Base-by-base conservation (phyloP, 371 early-diverging fungal genomes). In the Actinomortierella ambigua region DNA sequence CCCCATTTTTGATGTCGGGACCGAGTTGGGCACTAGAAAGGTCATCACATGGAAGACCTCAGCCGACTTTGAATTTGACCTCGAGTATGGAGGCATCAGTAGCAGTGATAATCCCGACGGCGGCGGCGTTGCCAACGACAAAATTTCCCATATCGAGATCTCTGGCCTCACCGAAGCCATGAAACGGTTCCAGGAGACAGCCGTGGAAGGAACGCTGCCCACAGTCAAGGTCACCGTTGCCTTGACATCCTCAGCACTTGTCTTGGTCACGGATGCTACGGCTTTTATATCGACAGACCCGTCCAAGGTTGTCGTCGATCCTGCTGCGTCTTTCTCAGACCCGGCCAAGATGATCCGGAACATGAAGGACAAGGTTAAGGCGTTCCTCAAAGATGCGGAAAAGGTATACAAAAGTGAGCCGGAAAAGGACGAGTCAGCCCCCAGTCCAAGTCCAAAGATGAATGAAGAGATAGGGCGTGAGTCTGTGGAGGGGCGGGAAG, bases 151-250 rank as follows among this genome's bases (percentile, higher is more conserved):
- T 4, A 86, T 87, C 18, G 82, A 80, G 22, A 68, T 96, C 18
- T 59, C 83, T 23, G 96, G 96, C 13, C 69, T 97, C 27, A 78
- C 87, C 4, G 89, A 78, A 1, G 91, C 92, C 3, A 61, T 90
- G 55, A 81, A 84, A 34, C 83, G 87, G 69, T 85, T 85, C 65
- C 81, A 88, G 42, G 83, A 86, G 61, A 76, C 7, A 71, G 82
- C 4, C n/a, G n/a, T n/a, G n/a, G n/a, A n/a, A n/a, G n/a, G n/a
- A n/a, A n/a, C n/a, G n/a, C 79, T 83, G 44, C 86, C 82, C 11
- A 82, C 81, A 18, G 91, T 92, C 50, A 94, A 94, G 75, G 95
- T 97, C 34, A 88, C 91, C 43, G 89, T 93, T 2, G 76, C 85
- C 14, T 79, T 96, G 57, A n/a, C n/a, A n/a, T n/a, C n/a, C n/a